Conservation (phyloP, 1,284 basidiomycete species). For the Fomitopsis schrenkii region DNA sequence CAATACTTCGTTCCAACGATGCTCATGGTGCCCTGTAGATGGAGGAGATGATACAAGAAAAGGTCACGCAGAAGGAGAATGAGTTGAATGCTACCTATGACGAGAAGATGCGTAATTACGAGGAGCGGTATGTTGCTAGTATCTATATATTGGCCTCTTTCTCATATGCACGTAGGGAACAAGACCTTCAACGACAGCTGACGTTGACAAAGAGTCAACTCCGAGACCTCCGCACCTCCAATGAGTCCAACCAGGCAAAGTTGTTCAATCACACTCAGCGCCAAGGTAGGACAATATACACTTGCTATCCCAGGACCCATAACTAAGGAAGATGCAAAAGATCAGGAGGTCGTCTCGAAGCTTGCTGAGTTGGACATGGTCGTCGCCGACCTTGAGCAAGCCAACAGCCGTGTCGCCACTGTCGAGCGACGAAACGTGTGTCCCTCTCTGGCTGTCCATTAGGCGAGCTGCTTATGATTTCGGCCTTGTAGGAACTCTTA, state of each 20-base stretch:
- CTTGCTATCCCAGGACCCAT: not conserved
- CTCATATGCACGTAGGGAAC: conserved; percentile 57
- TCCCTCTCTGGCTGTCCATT: not conserved
- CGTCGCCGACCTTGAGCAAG: conserved; percentile 87
- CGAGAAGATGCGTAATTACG: conserved; percentile 91
- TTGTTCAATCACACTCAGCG: conserved; percentile 85
- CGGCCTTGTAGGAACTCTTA: conserved; percentile 70
- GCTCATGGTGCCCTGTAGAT: conserved; percentile 47
- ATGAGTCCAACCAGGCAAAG: conserved; percentile 90
- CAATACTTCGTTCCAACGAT: too few species aligned
- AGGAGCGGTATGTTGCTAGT: conserved; percentile 68
- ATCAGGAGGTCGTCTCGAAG: conserved; percentile 86
- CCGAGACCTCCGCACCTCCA: conserved; percentile 83
- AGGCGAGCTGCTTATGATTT: not conserved
- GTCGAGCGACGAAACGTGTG: conserved; percentile 90
- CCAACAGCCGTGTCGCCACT: conserved; percentile 87
- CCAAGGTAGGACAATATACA: conserved; percentile 55
- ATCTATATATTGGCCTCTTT: not conserved
- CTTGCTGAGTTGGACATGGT: conserved; percentile 91
- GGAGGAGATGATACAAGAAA: conserved; percentile 86
- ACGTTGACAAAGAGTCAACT: conserved; percentile 84
- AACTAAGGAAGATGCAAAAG: conserved; percentile 33
- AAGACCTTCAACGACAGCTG: conserved; percentile 86
- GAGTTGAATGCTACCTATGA: conserved; percentile 96
- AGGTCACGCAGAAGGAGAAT: conserved; percentile 87